Evolutionary conservation across 768 basidiomycete genomes (phyloP).

Genomic region (Leccinum sublutescens): DNA sequence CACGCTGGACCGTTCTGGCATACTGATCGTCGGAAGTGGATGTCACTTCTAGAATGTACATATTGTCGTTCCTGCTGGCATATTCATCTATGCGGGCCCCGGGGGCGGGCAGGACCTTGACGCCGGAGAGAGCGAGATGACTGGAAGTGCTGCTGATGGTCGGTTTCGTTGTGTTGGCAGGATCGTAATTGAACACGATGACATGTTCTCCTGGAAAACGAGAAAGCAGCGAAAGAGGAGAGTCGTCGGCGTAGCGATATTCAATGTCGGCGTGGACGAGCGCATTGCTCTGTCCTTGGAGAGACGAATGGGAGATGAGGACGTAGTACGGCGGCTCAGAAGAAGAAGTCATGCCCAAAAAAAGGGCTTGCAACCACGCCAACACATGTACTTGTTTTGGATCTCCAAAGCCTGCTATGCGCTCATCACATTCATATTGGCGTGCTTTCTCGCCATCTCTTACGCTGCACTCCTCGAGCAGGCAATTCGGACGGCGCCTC

Average conservation of each 20-base stretch:
- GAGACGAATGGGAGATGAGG: conserved; percentile 58
- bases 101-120: conserved; percentile 72
- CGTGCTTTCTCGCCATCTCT: conserved; percentile 59
- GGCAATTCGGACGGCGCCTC: conserved; percentile 64
- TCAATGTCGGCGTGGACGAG: conserved; percentile 68
- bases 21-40: conserved; percentile 47
- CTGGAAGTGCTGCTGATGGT: conserved; percentile 51
- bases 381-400: conserved; percentile 37
- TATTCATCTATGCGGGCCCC: conserved; percentile 60
- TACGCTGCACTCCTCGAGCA: conserved; percentile 66
- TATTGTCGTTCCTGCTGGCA: conserved; percentile 53
- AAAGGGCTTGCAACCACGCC: neutral
- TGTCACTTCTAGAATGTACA: conserved; percentile 75
- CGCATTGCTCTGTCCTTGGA: conserved; percentile 37
- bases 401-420: conserved; percentile 55
- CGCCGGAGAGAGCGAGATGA: conserved; percentile 49
- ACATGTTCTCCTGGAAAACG: conserved; percentile 64
- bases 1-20: conserved; percentile 1
- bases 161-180: conserved; percentile 38
- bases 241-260: conserved; percentile 81
- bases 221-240: conserved; percentile 63
- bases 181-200: conserved; percentile 68
- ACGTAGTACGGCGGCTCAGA: conserved; percentile 61
- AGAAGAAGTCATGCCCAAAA: conserved; percentile 10
- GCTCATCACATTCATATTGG: conserved; percentile 47